Base-by-base conservation (phyloP, 768 basidiomycete species). In the Termitomyces sp. region DNA sequence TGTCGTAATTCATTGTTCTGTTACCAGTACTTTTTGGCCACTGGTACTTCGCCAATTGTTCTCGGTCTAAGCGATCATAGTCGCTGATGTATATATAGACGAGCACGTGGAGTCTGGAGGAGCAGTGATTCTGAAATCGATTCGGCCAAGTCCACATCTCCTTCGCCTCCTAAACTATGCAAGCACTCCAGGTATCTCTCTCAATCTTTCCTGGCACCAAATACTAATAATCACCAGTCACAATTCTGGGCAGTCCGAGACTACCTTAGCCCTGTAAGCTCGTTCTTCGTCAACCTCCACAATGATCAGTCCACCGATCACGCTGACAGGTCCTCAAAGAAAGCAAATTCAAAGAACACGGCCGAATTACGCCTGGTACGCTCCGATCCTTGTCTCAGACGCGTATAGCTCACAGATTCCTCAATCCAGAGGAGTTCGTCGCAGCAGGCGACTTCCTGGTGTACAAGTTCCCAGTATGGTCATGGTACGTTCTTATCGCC, bases 401-500 rank as follows among this genome's bases (percentile, higher is more conserved):
- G 62, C 62, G 64, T 64, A 54, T 53, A 56, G 53, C 57, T 61
- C 52, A 20, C 59, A 60, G 58, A 66, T 60, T 51, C 49, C 52
- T 53, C 20, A 12, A 41, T 46, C 57, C 57, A 91, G 96, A 99
- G 84, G 97, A 98, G 73, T 98, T 97, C 68, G 93, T 98, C 29
- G 94, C 92, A 16, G 97, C 97, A 8, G 97, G 97, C 54, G 97
- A 99, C 72, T 98, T 98, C 74, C 77, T 99, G 58, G 80, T 87
- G 7, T 98, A 98, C 84, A 99, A 99, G 78, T 99, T 99, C 73
- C 92, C 93, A 12, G 94, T 97, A 26, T 99, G 97, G 97, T 79
- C 85, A 67, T 99, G 97, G 97, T 92, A 57, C 64, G 89, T 70
- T 54, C 47, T 59, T 9, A 37, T 44, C 15, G n/a, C 39, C 36